Conservation (phyloP, 2,329 filamentous ascomycete species). For the Diaporthe sp. region DNA sequence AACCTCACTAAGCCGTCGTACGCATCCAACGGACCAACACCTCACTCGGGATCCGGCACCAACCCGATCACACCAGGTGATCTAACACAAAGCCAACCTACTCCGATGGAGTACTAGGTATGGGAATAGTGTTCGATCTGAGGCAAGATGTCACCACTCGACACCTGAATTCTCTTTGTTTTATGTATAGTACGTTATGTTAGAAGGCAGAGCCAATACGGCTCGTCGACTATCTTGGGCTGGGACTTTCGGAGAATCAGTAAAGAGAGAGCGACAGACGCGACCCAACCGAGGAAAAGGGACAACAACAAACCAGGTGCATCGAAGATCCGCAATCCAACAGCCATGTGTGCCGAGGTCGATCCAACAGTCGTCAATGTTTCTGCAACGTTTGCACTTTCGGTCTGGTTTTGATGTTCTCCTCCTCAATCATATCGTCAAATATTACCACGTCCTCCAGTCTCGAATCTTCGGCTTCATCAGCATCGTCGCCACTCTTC, state of each 20-base stretch:
- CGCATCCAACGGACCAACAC: constrained; percentile 22
- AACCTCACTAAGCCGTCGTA: constrained; percentile 38
- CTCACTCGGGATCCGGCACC: constrained; percentile 7
- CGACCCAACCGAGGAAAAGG: background rate
- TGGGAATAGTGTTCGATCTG: background rate
- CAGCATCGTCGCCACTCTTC: too few species aligned
- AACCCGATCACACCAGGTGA: constrained; percentile 32
- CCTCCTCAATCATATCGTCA: too few species aligned
- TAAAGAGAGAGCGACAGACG: background rate
- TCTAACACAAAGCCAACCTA: constrained; percentile 21
- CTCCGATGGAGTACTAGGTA: constrained; percentile 30
- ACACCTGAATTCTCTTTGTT: background rate
- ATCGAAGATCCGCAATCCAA: background rate
- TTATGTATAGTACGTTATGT: background rate
- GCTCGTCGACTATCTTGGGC: background rate
- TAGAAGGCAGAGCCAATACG: background rate
- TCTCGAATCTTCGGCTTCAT: too few species aligned
- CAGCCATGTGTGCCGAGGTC: background rate
- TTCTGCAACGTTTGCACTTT: too few species aligned
- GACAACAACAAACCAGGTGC: too few species aligned
- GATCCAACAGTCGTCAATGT: too few species aligned
- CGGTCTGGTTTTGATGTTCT: too few species aligned
- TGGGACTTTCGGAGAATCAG: background rate
- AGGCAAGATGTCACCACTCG: background rate
- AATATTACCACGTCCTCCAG: too few species aligned